Evolutionary conservation across 306 rosid genomes (phyloP), one percentile per base, ranked within the genome.

Genomic region (Lablab purpureus): DNA sequence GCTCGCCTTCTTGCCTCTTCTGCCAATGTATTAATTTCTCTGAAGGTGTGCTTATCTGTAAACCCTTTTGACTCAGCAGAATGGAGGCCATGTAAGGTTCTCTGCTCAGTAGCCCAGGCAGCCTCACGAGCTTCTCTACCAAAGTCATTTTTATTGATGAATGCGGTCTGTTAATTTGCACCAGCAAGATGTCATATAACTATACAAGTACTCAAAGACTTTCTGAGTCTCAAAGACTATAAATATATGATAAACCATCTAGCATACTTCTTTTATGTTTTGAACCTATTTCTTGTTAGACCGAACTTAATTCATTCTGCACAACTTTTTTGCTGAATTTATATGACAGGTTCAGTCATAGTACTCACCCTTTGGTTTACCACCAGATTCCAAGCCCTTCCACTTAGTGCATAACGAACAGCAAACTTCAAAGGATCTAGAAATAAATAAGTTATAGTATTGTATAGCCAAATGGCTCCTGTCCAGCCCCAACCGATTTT

Each of bases 1-100:
- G 95, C 95, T 7, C 93, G 66, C 83, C 93, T 86, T 80, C 81
- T 90, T 36, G 97, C 94, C 80, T 92, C 97, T 76, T 88, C 93
- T 25, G 95, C 97, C 77, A 92, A 51, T 81, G 89, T 80, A 80
- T 82, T 90, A 10, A 90, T 86, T 74, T 92, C 91, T 71, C 89
- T 86, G 54, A 86, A 87, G 60, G 87, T 84, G 84, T 73, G 58
- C 56, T 64, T 92, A 54, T 92, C 93, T n/a, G 80, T 15, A 14
- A 82, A 76, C 34, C 6, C 45, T 83, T 85, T 92, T 17, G 78
- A 1, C 34, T 84, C 87, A 2, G 22, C 59, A 63, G 88, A 81
- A 11, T 68, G 91, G 46, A 88, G 94, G 21, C 92, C 93, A 68
- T 86, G 93, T 50, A 91, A 74, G 19, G 97, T 92, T 90, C 92